Evolutionary conservation across 2,329 filamentous ascomycete species (phyloP), one percentile per base, ranked within the genome.

Genomic region (Talaromyces sp.): DNA sequence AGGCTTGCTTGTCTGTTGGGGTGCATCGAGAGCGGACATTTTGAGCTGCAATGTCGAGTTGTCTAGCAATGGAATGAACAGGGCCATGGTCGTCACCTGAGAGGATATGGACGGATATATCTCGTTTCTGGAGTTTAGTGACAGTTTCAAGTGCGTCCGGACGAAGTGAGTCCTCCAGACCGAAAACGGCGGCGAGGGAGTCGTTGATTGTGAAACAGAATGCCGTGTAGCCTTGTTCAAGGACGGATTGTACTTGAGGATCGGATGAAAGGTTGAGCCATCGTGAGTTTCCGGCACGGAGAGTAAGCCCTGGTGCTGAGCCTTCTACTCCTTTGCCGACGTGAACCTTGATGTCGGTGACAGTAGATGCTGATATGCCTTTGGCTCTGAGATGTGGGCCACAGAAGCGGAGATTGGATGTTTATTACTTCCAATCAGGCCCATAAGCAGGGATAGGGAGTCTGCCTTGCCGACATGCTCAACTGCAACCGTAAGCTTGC

Each of bases 201-300:
- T 25, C 19, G 43, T 61, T n/a, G n/a, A 61, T 61, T 4, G 59
- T 38, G n/a, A 61, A 61, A 7, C 59, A 61, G 15, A 61, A 61
- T 2, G 29, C 59, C 2, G 59, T 61, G 34, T 61, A 38, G 10
- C 43, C 43, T 29, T 36, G 43, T 3, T 3, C 59, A 36, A 61
- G 43, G 1, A 53, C 8, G 2, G 59, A 19, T 40, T 61, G 29
- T 6, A 61, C 59, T 19, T 34, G 25, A 2, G 25, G n/a, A 25
- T n/a, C 5, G 2, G n/a, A 51, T 17, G 45, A 51, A 7, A 61
- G 29, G 8, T 51, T 38, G 5, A 61, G 43, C 59, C 47, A 61
- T 10, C 45, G 29, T 1, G 59, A 61, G 3, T 61, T 49, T 27
- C 47, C 59, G 38, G 59, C 59, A 2, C 22, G 59, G 6, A 61